A percentile compares a stretch with the other conserved stretches of the same genome.
Evolutionary conservation across 2,329 filamentous ascomycete genomes (phyloP).

Genomic region (Ampelomyces quisqualis): DNA sequence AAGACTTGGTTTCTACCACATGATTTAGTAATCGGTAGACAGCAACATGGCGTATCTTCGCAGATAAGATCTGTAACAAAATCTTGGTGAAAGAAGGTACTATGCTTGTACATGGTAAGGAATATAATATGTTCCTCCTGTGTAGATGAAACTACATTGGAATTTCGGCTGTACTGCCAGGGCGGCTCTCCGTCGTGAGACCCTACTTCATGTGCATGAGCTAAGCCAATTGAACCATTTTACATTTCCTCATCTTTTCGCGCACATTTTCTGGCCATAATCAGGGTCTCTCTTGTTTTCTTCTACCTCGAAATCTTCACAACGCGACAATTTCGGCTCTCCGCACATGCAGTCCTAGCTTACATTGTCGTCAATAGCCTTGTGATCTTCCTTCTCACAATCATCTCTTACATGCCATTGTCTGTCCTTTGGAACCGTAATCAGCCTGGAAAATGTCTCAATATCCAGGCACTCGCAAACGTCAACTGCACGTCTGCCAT

Average conservation of each 20-base stretch:
- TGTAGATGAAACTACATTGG: too few species aligned
- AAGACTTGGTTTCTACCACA: too few species aligned
- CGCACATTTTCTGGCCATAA: constrained; percentile 17
- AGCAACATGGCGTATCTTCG: too few species aligned
- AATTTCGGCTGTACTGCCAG: too few species aligned
- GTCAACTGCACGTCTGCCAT: constrained; percentile 22
- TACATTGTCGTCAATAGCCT: constrained; percentile 15
- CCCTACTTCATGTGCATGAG: too few species aligned
- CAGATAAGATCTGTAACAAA: too few species aligned
- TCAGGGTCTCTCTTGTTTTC: constrained; percentile 22
- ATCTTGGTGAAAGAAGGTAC: too few species aligned
- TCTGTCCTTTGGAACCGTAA: constrained; percentile 26
- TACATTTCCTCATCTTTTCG: constrained; percentile 21
- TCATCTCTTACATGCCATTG: constrained; percentile 25
- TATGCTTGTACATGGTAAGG: too few species aligned
- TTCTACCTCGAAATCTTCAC: constrained; percentile 32
- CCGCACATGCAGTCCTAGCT: constrained; percentile 12
- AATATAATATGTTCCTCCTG: too few species aligned
- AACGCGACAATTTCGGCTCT: constrained; percentile 14
- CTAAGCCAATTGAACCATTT: too few species aligned
- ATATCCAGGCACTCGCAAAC: constrained; percentile 22
- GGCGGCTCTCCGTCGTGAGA: too few species aligned
- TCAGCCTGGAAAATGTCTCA: constrained; percentile 23
- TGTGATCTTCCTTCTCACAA: constrained; percentile 19
- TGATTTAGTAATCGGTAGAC: too few species aligned